Evolutionary conservation across 2,329 filamentous ascomycete species (phyloP).

Genomic region (Alternaria ventricosa): DNA sequence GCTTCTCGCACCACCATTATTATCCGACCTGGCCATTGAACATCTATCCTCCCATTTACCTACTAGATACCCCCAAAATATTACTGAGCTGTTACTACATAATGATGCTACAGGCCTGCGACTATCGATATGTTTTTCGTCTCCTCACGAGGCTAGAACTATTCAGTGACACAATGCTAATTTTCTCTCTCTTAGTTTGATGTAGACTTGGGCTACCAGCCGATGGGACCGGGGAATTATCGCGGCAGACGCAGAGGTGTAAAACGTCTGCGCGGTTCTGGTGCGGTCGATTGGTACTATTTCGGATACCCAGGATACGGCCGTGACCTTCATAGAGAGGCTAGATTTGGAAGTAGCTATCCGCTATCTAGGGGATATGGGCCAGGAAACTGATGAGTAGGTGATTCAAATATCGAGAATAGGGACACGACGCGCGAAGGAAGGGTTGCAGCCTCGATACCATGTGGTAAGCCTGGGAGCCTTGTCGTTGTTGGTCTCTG

Average conservation of each 20-base stretch:
- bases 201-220: not conserved
- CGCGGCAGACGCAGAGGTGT: not conserved
- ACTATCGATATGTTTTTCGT: not conserved
- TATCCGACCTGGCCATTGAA: not conserved
- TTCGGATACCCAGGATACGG: not conserved
- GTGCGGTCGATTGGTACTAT: not conserved
- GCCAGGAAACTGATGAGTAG: not conserved
- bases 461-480: not conserved
- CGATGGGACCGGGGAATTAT: not conserved
- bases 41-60: not conserved
- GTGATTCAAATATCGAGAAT: not conserved
- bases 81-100: not conserved
- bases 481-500: not conserved
- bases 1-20: not conserved
- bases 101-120: not conserved
- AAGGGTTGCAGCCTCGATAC: not conserved
- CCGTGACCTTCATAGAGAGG: not conserved
- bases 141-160: not conserved
- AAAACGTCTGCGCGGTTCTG: not conserved
- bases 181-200: not conserved
- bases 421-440: not conserved
- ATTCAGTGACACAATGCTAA: not conserved
- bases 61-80: conserved; percentile 13
- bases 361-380: not conserved
- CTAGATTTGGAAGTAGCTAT: not conserved